A percentile compares a stretch with the other conserved stretches of the same genome.
Evolutionary conservation across 2,329 filamentous ascomycete genomes (phyloP).

Genomic region (Fusarium transvaalense): DNA sequence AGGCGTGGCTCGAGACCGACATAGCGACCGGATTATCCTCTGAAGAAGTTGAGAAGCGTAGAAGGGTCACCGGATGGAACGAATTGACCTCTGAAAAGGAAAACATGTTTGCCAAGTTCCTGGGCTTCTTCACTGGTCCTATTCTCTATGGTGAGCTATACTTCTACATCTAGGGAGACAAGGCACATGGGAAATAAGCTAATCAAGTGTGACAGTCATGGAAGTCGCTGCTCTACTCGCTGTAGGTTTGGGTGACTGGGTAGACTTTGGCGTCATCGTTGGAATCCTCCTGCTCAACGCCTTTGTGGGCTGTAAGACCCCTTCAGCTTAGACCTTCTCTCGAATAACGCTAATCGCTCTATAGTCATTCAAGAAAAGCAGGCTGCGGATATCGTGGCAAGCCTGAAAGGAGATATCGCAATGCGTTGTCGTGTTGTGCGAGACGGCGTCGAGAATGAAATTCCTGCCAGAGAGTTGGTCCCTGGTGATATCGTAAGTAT

Average conservation of each 20-base stretch:
- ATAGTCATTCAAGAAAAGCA: conserved; percentile 26
- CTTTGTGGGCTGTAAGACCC: conserved; percentile 30
- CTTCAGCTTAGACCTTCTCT: too few relatives aligned
- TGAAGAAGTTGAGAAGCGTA: conserved; percentile 24
- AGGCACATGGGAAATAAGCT: neutral
- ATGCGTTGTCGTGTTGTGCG: conserved; percentile 31
- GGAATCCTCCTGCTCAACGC: conserved; percentile 36
- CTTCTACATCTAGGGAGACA: fast-evolving
- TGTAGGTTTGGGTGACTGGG: conserved; percentile 32
- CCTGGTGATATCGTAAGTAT: conserved; percentile 27
- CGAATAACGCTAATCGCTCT: neutral
- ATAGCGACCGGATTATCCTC: conserved; percentile 11
- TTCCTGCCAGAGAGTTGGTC: conserved; percentile 23
- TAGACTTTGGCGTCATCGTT: conserved; percentile 33
- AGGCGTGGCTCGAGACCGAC: conserved; percentile 33
- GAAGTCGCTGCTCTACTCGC: conserved; percentile 32
- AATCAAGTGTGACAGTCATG: conserved; percentile 13
- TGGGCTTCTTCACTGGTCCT: conserved; percentile 6
- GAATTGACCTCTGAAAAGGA: conserved; percentile 32
- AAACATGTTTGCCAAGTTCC: conserved; percentile 12
- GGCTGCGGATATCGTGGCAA: conserved; percentile 30
- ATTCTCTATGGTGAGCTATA: conserved; percentile 28
- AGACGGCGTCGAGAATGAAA: conserved; percentile 24
- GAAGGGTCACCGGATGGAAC: conserved; percentile 29
- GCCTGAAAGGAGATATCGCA: conserved; percentile 37